phyloP scores from a whole-genome alignment of 306 rosid species.

The Cucurbita pepo region DNA sequence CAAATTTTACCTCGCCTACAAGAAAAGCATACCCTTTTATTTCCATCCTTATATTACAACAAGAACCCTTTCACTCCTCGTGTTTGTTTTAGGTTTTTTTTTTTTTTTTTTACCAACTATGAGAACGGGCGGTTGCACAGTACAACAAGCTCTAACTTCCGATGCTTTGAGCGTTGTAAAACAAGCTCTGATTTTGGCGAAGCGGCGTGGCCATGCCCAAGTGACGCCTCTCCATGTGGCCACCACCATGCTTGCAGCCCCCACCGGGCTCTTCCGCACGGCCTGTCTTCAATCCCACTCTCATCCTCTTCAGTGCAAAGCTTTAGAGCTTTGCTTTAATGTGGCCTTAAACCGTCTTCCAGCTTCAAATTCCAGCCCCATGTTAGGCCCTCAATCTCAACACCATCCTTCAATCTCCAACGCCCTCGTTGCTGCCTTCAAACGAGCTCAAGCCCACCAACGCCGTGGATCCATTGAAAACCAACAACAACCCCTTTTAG shows the following conservation, averaged over 20 bases:
- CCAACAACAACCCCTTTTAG: slow-evolving; percentile 77
- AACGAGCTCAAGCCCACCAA: slow-evolving; percentile 94
- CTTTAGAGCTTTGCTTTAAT: slow-evolving; percentile 93
- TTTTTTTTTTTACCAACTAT: not conserved
- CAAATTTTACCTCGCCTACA: slow-evolving; percentile 69
- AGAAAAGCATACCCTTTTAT: slow-evolving; percentile 50
- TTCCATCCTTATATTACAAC: too few species aligned
- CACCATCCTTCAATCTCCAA: slow-evolving; percentile 71
- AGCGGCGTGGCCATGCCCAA: slow-evolving; percentile 87
- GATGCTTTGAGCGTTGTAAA: slow-evolving; percentile 65
- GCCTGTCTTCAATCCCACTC: slow-evolving; percentile 89
- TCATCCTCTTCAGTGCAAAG: slow-evolving; percentile 97
- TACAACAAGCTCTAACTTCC: slow-evolving; percentile 69
- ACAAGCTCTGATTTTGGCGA: slow-evolving; percentile 60
- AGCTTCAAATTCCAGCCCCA: slow-evolving; percentile 57
- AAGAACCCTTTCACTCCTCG: too few species aligned
- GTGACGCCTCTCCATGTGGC: slow-evolving; percentile 98
- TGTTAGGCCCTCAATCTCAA: slow-evolving; percentile 33
- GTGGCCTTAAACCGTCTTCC: slow-evolving; percentile 89
- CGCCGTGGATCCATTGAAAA: slow-evolving; percentile 87
- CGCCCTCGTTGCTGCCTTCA: slow-evolving; percentile 94
- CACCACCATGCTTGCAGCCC: slow-evolving; percentile 50
- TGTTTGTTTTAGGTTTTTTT: too few species aligned
- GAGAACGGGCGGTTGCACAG: slow-evolving; percentile 72
- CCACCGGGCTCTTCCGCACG: slow-evolving; percentile 48